Conservation (phyloP, 768 basidiomycete genomes). For the Nevesoporus exiguus region DNA sequence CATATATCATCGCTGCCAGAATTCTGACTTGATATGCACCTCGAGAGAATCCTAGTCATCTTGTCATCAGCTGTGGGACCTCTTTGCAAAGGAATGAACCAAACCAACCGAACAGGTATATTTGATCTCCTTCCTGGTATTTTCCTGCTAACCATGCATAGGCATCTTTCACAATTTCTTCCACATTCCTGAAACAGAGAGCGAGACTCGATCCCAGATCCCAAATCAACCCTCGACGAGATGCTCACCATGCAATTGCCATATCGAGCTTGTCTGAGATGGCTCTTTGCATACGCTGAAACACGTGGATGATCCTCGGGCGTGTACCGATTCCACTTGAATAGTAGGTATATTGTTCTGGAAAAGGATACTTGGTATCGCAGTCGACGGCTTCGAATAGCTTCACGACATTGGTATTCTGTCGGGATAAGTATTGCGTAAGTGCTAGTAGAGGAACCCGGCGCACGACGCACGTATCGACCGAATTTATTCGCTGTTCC, state of each 20-base stretch:
- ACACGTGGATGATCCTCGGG: slow-evolving; percentile 2
- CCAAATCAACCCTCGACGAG: background rate
- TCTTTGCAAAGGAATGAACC: background rate
- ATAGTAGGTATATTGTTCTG: slow-evolving; percentile 8
- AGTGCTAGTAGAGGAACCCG: background rate
- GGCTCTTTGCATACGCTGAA: slow-evolving; percentile 1
- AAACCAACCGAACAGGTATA: slow-evolving; percentile 7
- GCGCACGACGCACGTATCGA: background rate
- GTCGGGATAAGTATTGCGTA: background rate
- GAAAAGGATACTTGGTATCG: background rate
- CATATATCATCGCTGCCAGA: slow-evolving; percentile 5
- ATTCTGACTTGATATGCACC: slow-evolving; percentile 10
- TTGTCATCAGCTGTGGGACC: background rate
- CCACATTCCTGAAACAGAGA: background rate
- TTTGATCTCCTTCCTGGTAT: slow-evolving; percentile 8
- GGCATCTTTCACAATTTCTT: slow-evolving; percentile 6
- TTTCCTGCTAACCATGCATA: slow-evolving; percentile 6
- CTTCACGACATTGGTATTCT: slow-evolving; percentile 11
- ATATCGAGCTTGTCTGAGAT: slow-evolving; percentile 7
- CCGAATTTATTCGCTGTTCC: slow-evolving; percentile 9
- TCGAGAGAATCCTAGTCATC: background rate
- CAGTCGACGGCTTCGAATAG: slow-evolving; percentile 6
- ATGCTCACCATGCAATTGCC: slow-evolving; percentile 5
- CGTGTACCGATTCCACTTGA: slow-evolving; percentile 7
- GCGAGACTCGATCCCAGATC: background rate